Evolutionary conservation across 352 stramenopile genomes (phyloP).

Genomic region (Phytophthora crassamura): DNA sequence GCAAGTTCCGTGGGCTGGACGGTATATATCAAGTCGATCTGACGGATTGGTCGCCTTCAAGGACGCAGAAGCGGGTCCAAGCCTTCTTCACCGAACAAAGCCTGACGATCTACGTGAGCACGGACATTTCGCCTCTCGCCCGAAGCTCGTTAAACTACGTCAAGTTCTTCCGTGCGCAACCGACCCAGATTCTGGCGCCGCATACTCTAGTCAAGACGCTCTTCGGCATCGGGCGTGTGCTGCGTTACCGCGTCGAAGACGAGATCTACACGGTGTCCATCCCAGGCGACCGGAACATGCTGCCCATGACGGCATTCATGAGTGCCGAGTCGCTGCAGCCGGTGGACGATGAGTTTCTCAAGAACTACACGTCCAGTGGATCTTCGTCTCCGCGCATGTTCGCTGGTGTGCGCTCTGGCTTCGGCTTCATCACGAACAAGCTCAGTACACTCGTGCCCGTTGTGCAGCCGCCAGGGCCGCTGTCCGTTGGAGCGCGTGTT

Average conservation of each 20-base stretch:
- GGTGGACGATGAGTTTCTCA: constrained; percentile 42
- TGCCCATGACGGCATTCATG: constrained; percentile 55
- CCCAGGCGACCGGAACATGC: constrained; percentile 45
- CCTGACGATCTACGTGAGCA: constrained; percentile 46
- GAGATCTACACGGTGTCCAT: constrained; percentile 77
- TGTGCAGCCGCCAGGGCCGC: constrained; percentile 2
- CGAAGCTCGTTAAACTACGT: constrained; percentile 68
- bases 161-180: constrained; percentile 53
- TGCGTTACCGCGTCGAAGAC: constrained; percentile 70
- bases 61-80: constrained; percentile 48
- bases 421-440: constrained; percentile 85
- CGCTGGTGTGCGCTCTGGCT: constrained; percentile 67
- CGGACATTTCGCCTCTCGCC: constrained; percentile 42
- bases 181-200: constrained; percentile 49
- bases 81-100: constrained; percentile 70
- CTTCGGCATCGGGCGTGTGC: constrained; percentile 74
- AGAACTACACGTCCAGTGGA: constrained; percentile 32
- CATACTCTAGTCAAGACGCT: constrained; percentile 76
- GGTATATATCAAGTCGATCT: constrained; percentile 88
- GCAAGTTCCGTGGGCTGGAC: constrained; percentile 71
- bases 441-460: constrained; percentile 75
- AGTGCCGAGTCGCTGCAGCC: constrained; percentile 54
- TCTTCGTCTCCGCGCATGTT: constrained; percentile 73
- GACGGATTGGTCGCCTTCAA: constrained; percentile 56
- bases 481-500: constrained; percentile 48